These are phyloP conservation scores for Gossypium longicalyx DNA, from an alignment of 345 rosid genomes.

Conservation along the genomic window DNA sequence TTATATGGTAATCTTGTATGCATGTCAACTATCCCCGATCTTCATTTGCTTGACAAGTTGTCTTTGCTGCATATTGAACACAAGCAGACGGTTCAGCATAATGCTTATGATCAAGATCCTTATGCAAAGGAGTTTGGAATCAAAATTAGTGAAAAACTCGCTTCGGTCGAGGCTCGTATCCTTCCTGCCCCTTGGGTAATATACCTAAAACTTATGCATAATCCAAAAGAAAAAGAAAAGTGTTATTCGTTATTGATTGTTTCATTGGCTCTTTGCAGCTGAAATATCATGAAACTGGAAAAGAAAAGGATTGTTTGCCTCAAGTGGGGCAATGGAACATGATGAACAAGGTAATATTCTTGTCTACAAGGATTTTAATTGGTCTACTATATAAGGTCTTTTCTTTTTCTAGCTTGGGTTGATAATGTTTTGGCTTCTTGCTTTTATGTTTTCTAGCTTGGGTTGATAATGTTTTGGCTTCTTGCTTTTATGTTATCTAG, in stretches of 20 bases:
- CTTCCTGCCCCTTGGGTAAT: conserved; percentile 99
- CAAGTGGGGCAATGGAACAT: conserved; percentile 99
- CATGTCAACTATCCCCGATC: background rate
- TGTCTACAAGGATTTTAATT: background rate
- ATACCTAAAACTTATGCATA: background rate
- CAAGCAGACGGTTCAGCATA: conserved; percentile 79
- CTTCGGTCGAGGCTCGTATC: conserved; percentile 95
- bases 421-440: conserved; percentile 8
- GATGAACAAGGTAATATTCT: conserved; percentile 83
- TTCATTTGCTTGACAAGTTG: background rate
- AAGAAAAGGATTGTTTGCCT: conserved; percentile 95
- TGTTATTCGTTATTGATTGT: background rate
- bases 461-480: conserved; percentile 10
- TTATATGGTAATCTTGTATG: background rate
- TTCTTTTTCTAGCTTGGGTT: background rate
- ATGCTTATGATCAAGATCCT: conserved; percentile 87
- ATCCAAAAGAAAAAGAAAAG: background rate
- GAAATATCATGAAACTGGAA: conserved; percentile 96
- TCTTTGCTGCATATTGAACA: conserved; percentile 5
- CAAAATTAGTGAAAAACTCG: conserved; percentile 85
- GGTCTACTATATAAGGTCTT: background rate
- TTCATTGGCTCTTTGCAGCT: conserved; percentile 48
- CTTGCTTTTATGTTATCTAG: conserved; percentile 30
- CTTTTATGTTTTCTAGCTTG: conserved; percentile 32
- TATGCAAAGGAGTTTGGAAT: conserved; percentile 96